Percentiles rank a stretch among this genome's conserved stretches.
phyloP scores from a whole-genome alignment of 2,329 filamentous ascomycete species.

The Xylaria sp. region DNA sequence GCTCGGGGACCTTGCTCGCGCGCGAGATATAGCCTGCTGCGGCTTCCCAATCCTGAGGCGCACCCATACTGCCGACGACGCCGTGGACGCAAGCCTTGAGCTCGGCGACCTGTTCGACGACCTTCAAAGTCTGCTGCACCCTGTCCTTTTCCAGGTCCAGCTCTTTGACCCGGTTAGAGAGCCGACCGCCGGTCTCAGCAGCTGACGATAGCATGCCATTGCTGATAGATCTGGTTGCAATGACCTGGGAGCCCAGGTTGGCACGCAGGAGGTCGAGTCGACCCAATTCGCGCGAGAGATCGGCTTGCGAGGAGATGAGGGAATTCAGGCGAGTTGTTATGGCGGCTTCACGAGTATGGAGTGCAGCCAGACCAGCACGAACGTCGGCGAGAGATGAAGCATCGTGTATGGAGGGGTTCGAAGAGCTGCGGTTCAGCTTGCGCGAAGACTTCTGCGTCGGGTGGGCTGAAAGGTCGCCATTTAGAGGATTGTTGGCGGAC shows the following conservation, averaged over 20 bases:
- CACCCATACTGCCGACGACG: slow-evolving; percentile 95
- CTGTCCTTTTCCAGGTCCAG: slow-evolving; percentile 92
- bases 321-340: slow-evolving; percentile 80
- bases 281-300: slow-evolving; percentile 85
- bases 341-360: slow-evolving; percentile 79
- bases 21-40: slow-evolving; percentile 89
- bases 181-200: slow-evolving; percentile 83
- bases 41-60: slow-evolving; percentile 98
- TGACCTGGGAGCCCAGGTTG: slow-evolving; percentile 86
- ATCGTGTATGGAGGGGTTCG: slow-evolving; percentile 66
- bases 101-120: slow-evolving; percentile 96
- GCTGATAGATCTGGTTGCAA: slow-evolving; percentile 83
- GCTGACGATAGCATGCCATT: slow-evolving; percentile 91
- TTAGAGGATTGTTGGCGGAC: slow-evolving; percentile 51
- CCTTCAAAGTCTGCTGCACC: slow-evolving; percentile 88
- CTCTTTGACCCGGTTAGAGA: slow-evolving; percentile 86
- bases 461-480: slow-evolving; percentile 50
- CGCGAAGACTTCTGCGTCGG: slow-evolving; percentile 39
- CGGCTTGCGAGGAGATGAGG: slow-evolving; percentile 83
- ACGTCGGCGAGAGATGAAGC: slow-evolving; percentile 83
- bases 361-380: slow-evolving; percentile 76
- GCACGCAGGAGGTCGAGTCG: slow-evolving; percentile 91
- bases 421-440: slow-evolving; percentile 45
- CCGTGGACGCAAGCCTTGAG: slow-evolving; percentile 96
- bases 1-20: slow-evolving; percentile 81